Percentiles rank a stretch among this genome's conserved stretches.
phyloP scores from a whole-genome alignment of 2,329 filamentous ascomycete species.

The Bipolaris cookei region DNA sequence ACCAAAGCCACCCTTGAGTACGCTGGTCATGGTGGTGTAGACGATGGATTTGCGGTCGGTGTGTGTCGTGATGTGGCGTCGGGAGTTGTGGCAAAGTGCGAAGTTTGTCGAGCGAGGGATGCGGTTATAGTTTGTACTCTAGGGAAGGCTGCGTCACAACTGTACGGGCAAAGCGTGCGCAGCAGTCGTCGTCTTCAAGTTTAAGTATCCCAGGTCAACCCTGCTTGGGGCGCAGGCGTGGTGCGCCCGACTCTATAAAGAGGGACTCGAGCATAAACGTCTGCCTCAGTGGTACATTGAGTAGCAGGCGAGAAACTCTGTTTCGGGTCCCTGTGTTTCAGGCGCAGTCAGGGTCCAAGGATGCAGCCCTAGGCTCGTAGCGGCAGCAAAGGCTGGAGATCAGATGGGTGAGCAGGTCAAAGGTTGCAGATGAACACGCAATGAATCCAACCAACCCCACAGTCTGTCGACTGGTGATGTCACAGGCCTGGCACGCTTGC shows the following conservation, averaged over 20 bases:
- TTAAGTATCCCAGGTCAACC: constrained; percentile 10
- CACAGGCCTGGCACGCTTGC: constrained; percentile 11
- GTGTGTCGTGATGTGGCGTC: not conserved
- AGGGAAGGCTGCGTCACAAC: not conserved
- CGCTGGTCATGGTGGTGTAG: constrained; percentile 22
- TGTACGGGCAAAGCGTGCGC: not conserved
- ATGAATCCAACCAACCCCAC: too few species aligned
- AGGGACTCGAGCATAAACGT: constrained; percentile 4
- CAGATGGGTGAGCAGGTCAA: not conserved
- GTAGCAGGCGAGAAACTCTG: constrained; percentile 7
- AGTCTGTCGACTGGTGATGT: constrained; percentile 7
- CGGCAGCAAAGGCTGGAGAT: constrained; percentile 13
- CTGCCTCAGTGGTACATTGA: not conserved
- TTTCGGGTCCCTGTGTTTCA: constrained; percentile 14
- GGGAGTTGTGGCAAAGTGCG: not conserved
- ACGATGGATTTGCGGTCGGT: not conserved
- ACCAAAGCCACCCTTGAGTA: constrained; percentile 32
- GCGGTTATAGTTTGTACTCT: not conserved
- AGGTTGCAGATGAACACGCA: too few species aligned
- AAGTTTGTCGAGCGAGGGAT: not conserved
- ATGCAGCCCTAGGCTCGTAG: constrained; percentile 4
- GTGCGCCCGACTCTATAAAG: constrained; percentile 2
- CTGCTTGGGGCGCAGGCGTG: constrained; percentile 8
- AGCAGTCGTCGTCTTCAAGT: constrained; percentile 9
- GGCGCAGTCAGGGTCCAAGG: constrained; percentile 9